These are phyloP conservation scores for Saccharomycopsis synnaedendra DNA, from an alignment of 805 yeast species.

Conservation along the genomic window DNA sequence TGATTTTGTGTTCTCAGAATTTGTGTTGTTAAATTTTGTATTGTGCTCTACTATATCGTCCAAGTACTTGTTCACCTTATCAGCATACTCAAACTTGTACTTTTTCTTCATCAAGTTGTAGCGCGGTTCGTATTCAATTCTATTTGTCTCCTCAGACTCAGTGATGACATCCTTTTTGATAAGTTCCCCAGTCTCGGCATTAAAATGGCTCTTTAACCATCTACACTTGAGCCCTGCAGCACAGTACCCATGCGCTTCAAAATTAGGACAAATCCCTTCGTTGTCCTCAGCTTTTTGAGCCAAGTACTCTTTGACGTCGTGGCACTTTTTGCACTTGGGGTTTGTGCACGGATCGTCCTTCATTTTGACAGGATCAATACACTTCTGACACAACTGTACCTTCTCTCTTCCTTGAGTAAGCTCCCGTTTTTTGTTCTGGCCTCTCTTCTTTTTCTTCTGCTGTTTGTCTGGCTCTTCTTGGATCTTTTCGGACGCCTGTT, in stretches of 20 bases:
- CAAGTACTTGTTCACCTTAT: conserved; percentile 46
- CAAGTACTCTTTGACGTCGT: conserved; percentile 59
- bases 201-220: conserved; percentile 69
- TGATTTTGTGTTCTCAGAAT: conserved; percentile 22
- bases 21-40: conserved; percentile 19
- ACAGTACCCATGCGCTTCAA: conserved; percentile 71
- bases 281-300: conserved; percentile 57
- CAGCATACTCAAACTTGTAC: conserved; percentile 44
- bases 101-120: conserved; percentile 48
- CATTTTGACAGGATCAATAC: conserved; percentile 40
- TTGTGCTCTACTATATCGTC: conserved; percentile 44
- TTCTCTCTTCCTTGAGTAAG: conserved; percentile 56
- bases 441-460: conserved; percentile 43
- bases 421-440: conserved; percentile 79
- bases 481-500: conserved; percentile 32
- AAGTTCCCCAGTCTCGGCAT: conserved; percentile 33
- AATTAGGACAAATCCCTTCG: conserved; percentile 77
- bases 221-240: conserved; percentile 90
- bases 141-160: conserved; percentile 27
- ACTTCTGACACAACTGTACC: conserved; percentile 52
- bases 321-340: conserved; percentile 64
- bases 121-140: conserved; percentile 24
- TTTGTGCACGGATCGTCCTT: conserved; percentile 37
- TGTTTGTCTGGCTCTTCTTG: conserved; percentile 29
- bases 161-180: conserved; percentile 18